phyloP scores from a whole-genome alignment of 2,329 filamentous ascomycete species.

The Aspergillus viridinutans region DNA sequence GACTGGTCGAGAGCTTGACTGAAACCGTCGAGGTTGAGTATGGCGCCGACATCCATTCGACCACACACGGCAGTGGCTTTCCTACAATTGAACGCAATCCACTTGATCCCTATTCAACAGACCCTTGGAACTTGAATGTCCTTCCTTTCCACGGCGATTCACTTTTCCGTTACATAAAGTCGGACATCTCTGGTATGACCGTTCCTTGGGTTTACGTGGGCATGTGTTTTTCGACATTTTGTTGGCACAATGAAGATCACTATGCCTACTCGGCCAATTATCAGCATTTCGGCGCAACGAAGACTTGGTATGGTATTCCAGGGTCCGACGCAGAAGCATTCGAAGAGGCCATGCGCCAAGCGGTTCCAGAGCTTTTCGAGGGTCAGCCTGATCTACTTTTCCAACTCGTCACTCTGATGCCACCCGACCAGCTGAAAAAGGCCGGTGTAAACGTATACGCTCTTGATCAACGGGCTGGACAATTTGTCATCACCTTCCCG shows the following conservation, averaged over 20 bases:
- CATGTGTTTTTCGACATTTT: slow-evolving; percentile 99
- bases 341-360: slow-evolving; percentile 89
- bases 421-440: slow-evolving; percentile 87
- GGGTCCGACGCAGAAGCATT: slow-evolving; percentile 92
- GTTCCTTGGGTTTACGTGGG: slow-evolving; percentile 98
- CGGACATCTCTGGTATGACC: slow-evolving; percentile 98
- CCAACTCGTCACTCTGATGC: slow-evolving; percentile 92
- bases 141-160: slow-evolving; percentile 87
- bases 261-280: slow-evolving; percentile 98
- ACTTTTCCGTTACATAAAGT: slow-evolving; percentile 94
- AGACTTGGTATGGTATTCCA: slow-evolving; percentile 98
- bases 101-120: slow-evolving; percentile 76
- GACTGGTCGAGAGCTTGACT: slow-evolving; percentile 85
- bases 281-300: slow-evolving; percentile 95
- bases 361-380: slow-evolving; percentile 93
- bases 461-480: slow-evolving; percentile 90
- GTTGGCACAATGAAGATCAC: slow-evolving; percentile 98
- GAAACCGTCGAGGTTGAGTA: slow-evolving; percentile 98
- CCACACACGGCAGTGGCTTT: slow-evolving; percentile 94
- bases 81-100: slow-evolving; percentile 91
- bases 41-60: slow-evolving; percentile 95
- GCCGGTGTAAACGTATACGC: slow-evolving; percentile 91
- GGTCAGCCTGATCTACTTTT: slow-evolving; percentile 95
- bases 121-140: slow-evolving; percentile 94
- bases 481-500: slow-evolving; percentile 94